phyloP scores from a whole-genome alignment of 208 protist genomes.

The Wallacemonas sp. region DNA sequence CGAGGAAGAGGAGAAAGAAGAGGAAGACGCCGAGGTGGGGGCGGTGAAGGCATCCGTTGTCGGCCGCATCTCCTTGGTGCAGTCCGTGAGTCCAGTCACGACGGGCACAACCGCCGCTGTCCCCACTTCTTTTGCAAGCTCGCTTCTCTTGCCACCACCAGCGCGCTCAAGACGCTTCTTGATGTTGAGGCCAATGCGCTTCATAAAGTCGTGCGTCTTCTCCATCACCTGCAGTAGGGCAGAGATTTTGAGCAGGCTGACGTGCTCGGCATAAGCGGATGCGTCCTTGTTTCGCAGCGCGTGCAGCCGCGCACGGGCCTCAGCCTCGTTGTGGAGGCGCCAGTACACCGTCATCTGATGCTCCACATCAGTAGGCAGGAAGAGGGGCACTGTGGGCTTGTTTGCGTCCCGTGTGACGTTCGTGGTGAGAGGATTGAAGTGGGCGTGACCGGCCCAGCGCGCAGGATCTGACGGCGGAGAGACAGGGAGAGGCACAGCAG shows the following conservation, averaged over 20 bases:
- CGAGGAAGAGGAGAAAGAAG: neutral
- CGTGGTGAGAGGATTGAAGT: constrained; percentile 8
- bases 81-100: too few relatives aligned
- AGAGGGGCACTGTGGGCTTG: constrained; percentile 15
- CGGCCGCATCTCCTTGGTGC: too few relatives aligned
- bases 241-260: constrained; percentile 53
- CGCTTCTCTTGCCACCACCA: neutral
- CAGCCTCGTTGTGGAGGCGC: constrained; percentile 43
- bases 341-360: constrained; percentile 43
- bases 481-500: too few relatives aligned
- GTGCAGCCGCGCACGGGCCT: constrained; percentile 32
- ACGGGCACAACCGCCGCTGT: too few relatives aligned
- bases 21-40: neutral
- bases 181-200: constrained; percentile 42
- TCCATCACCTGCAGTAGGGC: constrained; percentile 68
- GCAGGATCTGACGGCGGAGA: too few relatives aligned
- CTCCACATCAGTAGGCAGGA: constrained; percentile 19
- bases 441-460: constrained; percentile 9
- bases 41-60: neutral
- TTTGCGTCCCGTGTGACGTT: too few relatives aligned
- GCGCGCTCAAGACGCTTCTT: constrained; percentile 12
- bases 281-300: constrained; percentile 49
- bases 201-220: constrained; percentile 59
- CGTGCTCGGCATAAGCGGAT: constrained; percentile 45
- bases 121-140: too few relatives aligned